A percentile compares a stretch with the other conserved stretches of the same genome.
Evolutionary conservation across 2,329 filamentous ascomycete genomes (phyloP).

Genomic region (Xylariales sp.): DNA sequence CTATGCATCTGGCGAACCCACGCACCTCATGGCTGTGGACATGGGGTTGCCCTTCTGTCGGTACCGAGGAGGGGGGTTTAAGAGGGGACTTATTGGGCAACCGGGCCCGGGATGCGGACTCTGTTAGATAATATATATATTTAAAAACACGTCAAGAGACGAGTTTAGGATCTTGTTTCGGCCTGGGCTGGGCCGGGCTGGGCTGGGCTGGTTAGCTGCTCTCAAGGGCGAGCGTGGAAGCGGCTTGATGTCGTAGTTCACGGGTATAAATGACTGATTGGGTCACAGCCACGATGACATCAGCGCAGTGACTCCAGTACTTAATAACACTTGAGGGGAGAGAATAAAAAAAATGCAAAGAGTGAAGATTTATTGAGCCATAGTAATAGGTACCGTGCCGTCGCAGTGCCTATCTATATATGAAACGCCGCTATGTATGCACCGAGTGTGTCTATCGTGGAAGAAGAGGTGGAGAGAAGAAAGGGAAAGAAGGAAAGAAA

Average conservation of each 20-base stretch:
- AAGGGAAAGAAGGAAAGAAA: neutral
- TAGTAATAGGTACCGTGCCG: conserved; percentile 1
- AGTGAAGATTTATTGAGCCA: conserved; percentile 19
- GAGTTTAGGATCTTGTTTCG: neutral
- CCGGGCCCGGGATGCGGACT: neutral
- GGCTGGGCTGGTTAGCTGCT: neutral
- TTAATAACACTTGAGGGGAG: neutral
- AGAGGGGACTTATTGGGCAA: neutral
- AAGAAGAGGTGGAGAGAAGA: neutral
- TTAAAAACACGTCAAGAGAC: neutral
- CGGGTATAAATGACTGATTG: neutral
- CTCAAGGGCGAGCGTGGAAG: neutral
- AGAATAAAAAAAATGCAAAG: conserved; percentile 4
- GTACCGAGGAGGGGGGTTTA: conserved; percentile 4
- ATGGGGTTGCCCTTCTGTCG: conserved; percentile 14
- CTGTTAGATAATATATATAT: neutral
- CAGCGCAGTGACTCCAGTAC: neutral
- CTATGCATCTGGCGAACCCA: conserved; percentile 7
- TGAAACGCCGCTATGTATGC: conserved; percentile 30
- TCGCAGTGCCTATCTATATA: conserved; percentile 13
- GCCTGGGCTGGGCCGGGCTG: no score
- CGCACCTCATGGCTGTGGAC: neutral
- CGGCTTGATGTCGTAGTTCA: conserved; percentile 2
- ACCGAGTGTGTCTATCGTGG: neutral
- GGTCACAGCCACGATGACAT: conserved; percentile 7